Conservation (phyloP, 768 basidiomycete genomes). For the Termitomyces sp. region DNA sequence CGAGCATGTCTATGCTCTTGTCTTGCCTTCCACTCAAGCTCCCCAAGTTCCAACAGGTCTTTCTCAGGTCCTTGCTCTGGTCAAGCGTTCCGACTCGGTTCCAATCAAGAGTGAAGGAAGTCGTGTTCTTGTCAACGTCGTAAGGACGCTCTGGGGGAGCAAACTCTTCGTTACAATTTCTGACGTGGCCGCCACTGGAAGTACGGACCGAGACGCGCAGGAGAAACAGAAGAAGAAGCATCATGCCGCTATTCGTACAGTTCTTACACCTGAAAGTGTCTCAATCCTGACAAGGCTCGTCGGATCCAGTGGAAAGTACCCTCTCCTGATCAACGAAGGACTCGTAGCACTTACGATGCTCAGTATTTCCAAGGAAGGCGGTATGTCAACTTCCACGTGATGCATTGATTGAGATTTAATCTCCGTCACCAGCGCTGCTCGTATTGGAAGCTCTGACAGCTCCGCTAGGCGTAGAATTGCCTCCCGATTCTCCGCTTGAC, state of each 20-base stretch:
- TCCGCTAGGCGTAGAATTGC: constrained; percentile 38
- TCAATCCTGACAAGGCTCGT: constrained; percentile 66
- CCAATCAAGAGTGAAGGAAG: constrained; percentile 88
- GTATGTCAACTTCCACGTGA: constrained; percentile 33
- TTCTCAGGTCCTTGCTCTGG: constrained; percentile 66
- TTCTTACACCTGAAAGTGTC: constrained; percentile 51
- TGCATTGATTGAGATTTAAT: background rate
- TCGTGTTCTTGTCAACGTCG: constrained; percentile 79
- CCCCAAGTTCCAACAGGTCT: constrained; percentile 43
- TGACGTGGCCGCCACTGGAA: constrained; percentile 17
- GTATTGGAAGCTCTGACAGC: constrained; percentile 57
- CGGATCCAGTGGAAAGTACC: constrained; percentile 72
- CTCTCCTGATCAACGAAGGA: constrained; percentile 84
- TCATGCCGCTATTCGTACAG: constrained; percentile 44
- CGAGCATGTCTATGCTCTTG: constrained; percentile 44
- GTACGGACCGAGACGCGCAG: constrained; percentile 25
- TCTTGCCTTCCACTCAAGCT: constrained; percentile 35
- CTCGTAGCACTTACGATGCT: constrained; percentile 79
- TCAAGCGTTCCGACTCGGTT: constrained; percentile 73
- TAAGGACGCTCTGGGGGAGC: constrained; percentile 71
- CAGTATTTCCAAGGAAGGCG: constrained; percentile 57
- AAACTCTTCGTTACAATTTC: constrained; percentile 27
- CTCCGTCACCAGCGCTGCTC: constrained; percentile 41
- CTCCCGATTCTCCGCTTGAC: constrained; percentile 26
- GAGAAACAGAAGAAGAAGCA: constrained; percentile 46